Evolutionary conservation across 345 rosid genomes (phyloP).

Genomic region (Trapa incisa): DNA sequence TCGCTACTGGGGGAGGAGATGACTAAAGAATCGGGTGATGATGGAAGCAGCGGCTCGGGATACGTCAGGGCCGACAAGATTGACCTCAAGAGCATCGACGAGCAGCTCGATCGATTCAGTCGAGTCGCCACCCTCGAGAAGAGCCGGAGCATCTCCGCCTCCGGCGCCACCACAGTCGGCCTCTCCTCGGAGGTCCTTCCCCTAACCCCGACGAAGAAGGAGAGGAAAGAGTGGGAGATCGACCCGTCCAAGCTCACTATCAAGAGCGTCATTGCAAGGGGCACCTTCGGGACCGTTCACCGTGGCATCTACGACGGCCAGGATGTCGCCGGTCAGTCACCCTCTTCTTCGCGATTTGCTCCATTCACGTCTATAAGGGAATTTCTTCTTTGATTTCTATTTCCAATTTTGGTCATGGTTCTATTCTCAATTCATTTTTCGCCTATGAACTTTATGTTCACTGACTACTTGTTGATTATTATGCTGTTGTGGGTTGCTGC

Average conservation of each 20-base stretch:
- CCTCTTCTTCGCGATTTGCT: background rate
- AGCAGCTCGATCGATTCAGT: slow-evolving; percentile 77
- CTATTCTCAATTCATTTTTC: too few relatives aligned
- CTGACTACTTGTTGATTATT: too few relatives aligned
- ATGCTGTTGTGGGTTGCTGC: too few relatives aligned
- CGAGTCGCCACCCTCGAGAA: slow-evolving; percentile 57
- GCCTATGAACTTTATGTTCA: too few relatives aligned
- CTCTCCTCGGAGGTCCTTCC: slow-evolving; percentile 6
- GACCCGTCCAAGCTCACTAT: slow-evolving; percentile 79
- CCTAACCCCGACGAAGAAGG: slow-evolving; percentile 17
- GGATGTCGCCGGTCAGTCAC: slow-evolving; percentile 83
- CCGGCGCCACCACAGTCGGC: slow-evolving; percentile 1
- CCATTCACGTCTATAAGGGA: background rate
- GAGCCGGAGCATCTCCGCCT: slow-evolving; percentile 21
- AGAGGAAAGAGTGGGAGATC: slow-evolving; percentile 89
- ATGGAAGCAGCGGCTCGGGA: slow-evolving; percentile 38
- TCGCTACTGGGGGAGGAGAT: too few relatives aligned
- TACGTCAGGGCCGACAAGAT: slow-evolving; percentile 94
- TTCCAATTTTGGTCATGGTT: too few relatives aligned
- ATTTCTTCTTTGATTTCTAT: background rate
- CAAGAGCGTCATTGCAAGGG: slow-evolving; percentile 86
- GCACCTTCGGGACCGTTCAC: slow-evolving; percentile 94
- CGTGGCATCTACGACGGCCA: slow-evolving; percentile 81
- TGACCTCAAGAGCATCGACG: slow-evolving; percentile 91
- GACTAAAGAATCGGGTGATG: slow-evolving; percentile 25